Conservation (phyloP, 768 basidiomycete species). For the Imleria badia region DNA sequence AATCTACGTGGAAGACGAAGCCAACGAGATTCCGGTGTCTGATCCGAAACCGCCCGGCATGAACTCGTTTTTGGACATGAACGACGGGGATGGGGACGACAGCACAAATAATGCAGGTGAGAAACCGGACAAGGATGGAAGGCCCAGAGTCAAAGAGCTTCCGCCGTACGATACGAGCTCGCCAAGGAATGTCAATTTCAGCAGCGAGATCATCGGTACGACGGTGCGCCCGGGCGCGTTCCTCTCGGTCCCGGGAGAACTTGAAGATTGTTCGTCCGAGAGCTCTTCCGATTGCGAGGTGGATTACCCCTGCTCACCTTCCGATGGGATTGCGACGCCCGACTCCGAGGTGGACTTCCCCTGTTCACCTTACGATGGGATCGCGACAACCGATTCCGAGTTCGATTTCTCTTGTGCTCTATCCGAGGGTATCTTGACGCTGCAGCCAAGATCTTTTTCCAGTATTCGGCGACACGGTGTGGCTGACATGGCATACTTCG, state of each 20-base stretch:
- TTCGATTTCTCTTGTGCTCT: not conserved
- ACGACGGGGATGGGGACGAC: not conserved
- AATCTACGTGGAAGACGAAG: conserved; percentile 23
- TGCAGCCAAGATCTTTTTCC: not conserved
- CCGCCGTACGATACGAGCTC: conserved; percentile 17
- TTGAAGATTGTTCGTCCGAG: not conserved
- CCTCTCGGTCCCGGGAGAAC: conserved; percentile 8
- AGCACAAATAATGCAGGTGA: not conserved
- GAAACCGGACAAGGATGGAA: not conserved
- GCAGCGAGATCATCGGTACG: conserved; percentile 14
- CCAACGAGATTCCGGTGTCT: not conserved
- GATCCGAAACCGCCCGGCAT: conserved; percentile 5
- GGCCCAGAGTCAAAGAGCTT: not conserved
- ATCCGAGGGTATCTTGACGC: not conserved
- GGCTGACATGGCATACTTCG: conserved; percentile 2
- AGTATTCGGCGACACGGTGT: conserved; percentile 11
- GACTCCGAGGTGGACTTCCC: not conserved
- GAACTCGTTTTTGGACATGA: conserved; percentile 16
- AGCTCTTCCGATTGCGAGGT: not conserved
- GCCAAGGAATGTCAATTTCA: conserved; percentile 4
- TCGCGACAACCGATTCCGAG: not conserved
- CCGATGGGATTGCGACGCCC: not conserved
- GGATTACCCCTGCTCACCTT: not conserved
- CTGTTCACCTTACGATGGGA: not conserved
- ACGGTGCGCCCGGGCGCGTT: conserved; percentile 9